Percentiles rank a stretch among this genome's conserved stretches.
phyloP scores from a whole-genome alignment of 768 basidiomycete genomes.

The Collybia sp. region DNA sequence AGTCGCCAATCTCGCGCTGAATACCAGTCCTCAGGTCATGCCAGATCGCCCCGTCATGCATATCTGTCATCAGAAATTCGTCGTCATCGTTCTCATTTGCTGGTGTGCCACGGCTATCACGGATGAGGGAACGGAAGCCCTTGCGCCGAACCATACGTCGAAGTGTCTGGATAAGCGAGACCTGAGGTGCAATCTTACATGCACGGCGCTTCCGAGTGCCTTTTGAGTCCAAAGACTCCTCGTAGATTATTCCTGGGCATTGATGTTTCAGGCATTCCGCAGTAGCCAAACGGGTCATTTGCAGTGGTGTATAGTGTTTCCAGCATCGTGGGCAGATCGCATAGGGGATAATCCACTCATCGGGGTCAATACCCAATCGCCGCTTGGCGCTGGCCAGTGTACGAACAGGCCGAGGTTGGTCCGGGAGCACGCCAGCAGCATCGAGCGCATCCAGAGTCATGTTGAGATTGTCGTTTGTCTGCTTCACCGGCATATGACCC shows the following conservation, averaged over 20 bases:
- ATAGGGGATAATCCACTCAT: constrained; percentile 17
- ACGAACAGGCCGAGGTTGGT: constrained; percentile 3
- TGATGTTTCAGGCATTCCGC: constrained; percentile 6
- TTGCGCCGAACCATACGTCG: constrained; percentile 10
- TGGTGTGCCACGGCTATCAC: constrained; percentile 10
- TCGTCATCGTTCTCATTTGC: constrained; percentile 16
- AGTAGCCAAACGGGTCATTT: constrained; percentile 5
- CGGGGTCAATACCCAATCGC: constrained; percentile 19
- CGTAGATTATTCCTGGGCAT: constrained; percentile 10
- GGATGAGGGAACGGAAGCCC: constrained; percentile 8
- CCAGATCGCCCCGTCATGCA: constrained; percentile 15
- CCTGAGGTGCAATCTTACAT: constrained; percentile 10
- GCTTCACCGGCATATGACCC: constrained; percentile 6
- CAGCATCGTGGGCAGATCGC: constrained; percentile 13
- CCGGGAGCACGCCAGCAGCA: constrained; percentile 4
- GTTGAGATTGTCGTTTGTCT: constrained; percentile 6
- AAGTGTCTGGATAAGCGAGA: constrained; percentile 16
- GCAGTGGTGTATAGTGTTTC: constrained; percentile 11
- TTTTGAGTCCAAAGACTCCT: constrained; percentile 4
- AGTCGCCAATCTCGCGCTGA: constrained; percentile 9
- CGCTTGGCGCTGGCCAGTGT: constrained; percentile 9
- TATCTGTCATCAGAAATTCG: constrained; percentile 18
- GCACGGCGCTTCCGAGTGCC: constrained; percentile 4
- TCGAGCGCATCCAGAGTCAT: constrained; percentile 3
- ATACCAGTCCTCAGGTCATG: constrained; percentile 7